Base-by-base conservation (phyloP, 257 asterid species). In the Rauvolfia tetraphylla region DNA sequence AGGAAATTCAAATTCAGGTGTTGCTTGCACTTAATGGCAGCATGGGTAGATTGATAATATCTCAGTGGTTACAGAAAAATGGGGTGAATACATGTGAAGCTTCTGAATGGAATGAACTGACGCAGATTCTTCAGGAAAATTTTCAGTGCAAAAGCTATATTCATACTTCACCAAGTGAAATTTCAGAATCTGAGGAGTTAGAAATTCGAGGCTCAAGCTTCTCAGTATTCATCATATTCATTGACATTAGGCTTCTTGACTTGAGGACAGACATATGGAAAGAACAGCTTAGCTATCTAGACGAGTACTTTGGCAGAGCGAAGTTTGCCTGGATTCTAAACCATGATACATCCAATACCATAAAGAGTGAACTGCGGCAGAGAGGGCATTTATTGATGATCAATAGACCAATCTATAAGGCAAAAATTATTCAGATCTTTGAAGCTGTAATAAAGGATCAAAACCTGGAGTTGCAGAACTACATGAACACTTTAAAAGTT, bases 21-120 rank as follows among this genome's bases (percentile, higher is more conserved):
- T 75, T 92, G 90, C 97, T 93, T 81, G 98, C 94, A 63, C 93
- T 92, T 72, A 87, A 87, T 82, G 97, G 98, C 54, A 85, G 84
- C 76, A 92, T 80, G 92, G 88, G 90, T 17, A 84, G 96, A 83
- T 57, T 48, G 34, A 83, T 84, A 20, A 83, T 88, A 86, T 80
- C 87, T n/a, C 84, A 83, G 38, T 93, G 97, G 98, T 74, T 93
- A 74, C 82, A 78, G 42, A 88, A 88, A 78, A 92, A 88, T 17
- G 91, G 91, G 72, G 87, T 86, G 12, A 59, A 59, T 70, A 84
- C 96, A 38, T 78, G 71, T 18, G 95, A 86, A 84, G 94, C 96
- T 34, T 88, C 95, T 44, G 95, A 90, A 8, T 93, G 98, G 98
- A 90, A 89, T 72, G 95, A 86, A 72, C 84, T 93, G 44, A 90